Evolutionary conservation across 176 grass and related monocot species (phyloP).

Genomic region (Chrysopogon serrulatus): DNA sequence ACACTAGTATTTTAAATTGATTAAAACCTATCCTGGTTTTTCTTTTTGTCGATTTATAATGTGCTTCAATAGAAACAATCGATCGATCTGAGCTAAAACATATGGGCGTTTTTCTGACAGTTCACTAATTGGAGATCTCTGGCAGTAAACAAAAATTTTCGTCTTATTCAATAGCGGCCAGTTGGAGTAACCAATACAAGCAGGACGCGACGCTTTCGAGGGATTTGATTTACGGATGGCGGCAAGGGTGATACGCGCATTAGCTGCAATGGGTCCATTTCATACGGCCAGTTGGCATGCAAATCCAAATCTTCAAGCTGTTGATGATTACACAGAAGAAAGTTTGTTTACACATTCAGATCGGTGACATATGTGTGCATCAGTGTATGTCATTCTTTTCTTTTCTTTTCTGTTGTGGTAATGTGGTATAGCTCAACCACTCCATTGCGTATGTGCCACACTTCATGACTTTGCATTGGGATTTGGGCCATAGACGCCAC

Average conservation of each 20-base stretch:
- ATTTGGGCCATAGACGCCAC: too few relatives aligned
- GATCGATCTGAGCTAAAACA: background rate
- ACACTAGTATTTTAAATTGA: too few relatives aligned
- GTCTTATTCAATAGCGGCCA: background rate
- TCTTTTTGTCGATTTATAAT: background rate
- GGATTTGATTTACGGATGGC: background rate
- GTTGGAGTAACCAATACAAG: background rate
- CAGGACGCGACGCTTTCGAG: background rate
- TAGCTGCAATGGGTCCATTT: background rate
- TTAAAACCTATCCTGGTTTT: too few relatives aligned
- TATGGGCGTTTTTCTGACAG: fast-evolving
- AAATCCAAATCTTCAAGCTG: background rate
- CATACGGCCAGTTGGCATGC: background rate
- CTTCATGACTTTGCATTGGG: too few relatives aligned
- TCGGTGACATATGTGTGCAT: background rate
- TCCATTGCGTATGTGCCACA: background rate
- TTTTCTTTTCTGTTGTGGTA: background rate
- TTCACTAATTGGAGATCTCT: background rate
- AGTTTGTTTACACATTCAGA: background rate
- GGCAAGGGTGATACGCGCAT: background rate
- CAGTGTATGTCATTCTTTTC: background rate
- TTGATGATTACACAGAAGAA: background rate
- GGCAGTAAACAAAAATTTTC: background rate
- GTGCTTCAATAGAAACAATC: background rate
- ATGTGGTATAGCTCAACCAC: background rate